phyloP scores from a whole-genome alignment of 2,329 filamentous ascomycete genomes.

The Aspergillus sp. region DNA sequence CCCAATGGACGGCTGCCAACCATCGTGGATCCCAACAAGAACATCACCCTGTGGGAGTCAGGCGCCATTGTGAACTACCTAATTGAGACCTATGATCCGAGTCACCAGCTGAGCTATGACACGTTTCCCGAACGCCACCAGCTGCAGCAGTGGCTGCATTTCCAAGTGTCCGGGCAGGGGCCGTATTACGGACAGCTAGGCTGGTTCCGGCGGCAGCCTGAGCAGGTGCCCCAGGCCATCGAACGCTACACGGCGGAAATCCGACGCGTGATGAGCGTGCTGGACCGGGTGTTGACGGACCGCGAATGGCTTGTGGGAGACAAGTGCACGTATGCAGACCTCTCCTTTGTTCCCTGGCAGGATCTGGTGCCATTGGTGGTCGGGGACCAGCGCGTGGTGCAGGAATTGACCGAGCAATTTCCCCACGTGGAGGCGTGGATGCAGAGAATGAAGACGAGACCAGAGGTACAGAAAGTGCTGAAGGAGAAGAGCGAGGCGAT shows the following conservation, averaged over 20 bases:
- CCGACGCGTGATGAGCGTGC: background rate
- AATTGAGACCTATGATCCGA: constrained; percentile 26
- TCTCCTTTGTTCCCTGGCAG: too few relatives aligned
- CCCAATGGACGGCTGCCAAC: constrained; percentile 33
- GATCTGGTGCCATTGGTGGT: background rate
- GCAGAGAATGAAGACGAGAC: background rate
- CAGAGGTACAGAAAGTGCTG: background rate
- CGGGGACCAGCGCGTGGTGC: background rate
- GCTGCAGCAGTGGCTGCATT: too few relatives aligned
- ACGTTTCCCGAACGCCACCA: too few relatives aligned
- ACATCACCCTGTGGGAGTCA: constrained; percentile 44
- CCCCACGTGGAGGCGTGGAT: background rate
- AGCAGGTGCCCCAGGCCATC: constrained; percentile 46
- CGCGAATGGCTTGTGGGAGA: background rate
- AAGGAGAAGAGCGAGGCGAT: background rate
- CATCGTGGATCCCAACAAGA: constrained; percentile 35
- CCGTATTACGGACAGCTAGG: constrained; percentile 52
- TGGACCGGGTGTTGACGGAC: too few relatives aligned
- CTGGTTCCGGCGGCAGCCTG: constrained; percentile 48
- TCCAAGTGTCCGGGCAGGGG: constrained; percentile 44
- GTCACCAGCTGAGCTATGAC: too few relatives aligned
- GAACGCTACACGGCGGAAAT: constrained; percentile 51
- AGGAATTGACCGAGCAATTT: background rate
- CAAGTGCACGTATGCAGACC: too few relatives aligned
- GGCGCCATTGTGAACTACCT: constrained; percentile 25